Conservation (phyloP, 148 eudicot genomes). For the Cornus florida region DNA sequence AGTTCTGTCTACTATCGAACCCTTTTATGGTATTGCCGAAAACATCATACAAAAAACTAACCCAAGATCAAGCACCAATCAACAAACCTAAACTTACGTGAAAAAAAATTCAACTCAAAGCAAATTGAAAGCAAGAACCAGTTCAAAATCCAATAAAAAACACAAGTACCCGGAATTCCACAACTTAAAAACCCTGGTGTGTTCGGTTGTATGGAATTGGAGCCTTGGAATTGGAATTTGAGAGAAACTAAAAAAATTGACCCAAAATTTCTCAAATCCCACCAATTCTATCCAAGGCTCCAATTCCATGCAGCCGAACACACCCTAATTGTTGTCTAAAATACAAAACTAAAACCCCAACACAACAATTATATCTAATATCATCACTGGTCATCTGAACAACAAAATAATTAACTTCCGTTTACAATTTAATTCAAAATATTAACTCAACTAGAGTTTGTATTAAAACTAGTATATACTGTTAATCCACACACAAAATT, state of each 20-base stretch:
- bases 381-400: background rate
- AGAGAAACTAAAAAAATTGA: too few species aligned
- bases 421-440: background rate
- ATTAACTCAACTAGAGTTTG: background rate
- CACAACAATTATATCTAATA: background rate
- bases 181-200: background rate
- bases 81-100: background rate
- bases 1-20: background rate
- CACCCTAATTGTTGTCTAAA: background rate
- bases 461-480: background rate
- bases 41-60: background rate
- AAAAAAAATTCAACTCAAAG: constrained; percentile 1
- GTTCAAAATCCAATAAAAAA: background rate
- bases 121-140: background rate
- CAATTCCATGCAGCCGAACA: too few species aligned
- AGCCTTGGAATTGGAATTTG: too few species aligned
- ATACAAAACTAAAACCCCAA: background rate
- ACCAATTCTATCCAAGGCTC: too few species aligned
- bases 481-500: background rate
- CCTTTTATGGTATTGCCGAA: background rate
- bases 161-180: background rate
- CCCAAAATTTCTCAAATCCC: too few species aligned
- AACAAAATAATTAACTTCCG: background rate
- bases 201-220: too few species aligned
- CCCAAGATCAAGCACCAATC: background rate